A percentile compares a stretch with the other conserved stretches of the same genome.
phyloP scores from a whole-genome alignment of 2,329 filamentous ascomycete genomes.

The Phaeosphaeria sp. region DNA sequence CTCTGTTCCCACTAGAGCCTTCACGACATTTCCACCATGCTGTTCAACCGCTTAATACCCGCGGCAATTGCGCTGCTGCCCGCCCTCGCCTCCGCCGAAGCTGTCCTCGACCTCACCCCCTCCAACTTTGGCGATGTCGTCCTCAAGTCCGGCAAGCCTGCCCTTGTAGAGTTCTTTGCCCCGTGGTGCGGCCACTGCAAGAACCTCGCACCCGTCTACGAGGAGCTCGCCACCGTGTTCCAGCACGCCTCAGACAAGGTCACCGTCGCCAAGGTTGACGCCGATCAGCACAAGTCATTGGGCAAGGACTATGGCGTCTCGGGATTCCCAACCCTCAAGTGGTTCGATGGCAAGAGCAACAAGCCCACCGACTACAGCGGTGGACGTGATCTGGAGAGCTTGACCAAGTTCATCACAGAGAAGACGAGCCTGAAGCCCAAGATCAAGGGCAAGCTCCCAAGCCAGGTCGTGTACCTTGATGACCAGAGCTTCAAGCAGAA shows the following conservation, averaged over 20 bases:
- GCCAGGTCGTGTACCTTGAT: slow-evolving; percentile 78
- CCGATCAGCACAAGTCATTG: slow-evolving; percentile 83
- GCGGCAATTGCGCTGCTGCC: slow-evolving; percentile 42
- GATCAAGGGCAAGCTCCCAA: slow-evolving; percentile 75
- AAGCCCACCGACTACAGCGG: slow-evolving; percentile 85
- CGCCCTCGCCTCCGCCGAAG: slow-evolving; percentile 67
- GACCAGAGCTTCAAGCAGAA: slow-evolving; percentile 78
- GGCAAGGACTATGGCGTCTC: slow-evolving; percentile 87
- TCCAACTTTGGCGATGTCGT: slow-evolving; percentile 91
- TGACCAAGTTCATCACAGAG: slow-evolving; percentile 80
- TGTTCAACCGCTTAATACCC: slow-evolving; percentile 41
- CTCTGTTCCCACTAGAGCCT: slow-evolving; percentile 26
- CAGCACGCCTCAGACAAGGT: slow-evolving; percentile 77
- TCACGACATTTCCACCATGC: slow-evolving; percentile 30
- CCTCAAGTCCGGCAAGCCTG: slow-evolving; percentile 89
- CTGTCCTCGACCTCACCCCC: slow-evolving; percentile 88
- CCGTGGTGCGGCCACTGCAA: slow-evolving; percentile 99
- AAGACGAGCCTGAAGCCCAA: slow-evolving; percentile 87
- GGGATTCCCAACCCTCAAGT: slow-evolving; percentile 97
- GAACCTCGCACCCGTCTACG: slow-evolving; percentile 91
- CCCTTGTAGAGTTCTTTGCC: slow-evolving; percentile 97
- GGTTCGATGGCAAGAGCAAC: slow-evolving; percentile 93
- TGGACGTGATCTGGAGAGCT: slow-evolving; percentile 84
- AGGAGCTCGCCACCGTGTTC: slow-evolving; percentile 82
- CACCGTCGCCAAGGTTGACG: slow-evolving; percentile 94